phyloP scores from a whole-genome alignment of 306 rosid species.

The Rosa rugosa region DNA sequence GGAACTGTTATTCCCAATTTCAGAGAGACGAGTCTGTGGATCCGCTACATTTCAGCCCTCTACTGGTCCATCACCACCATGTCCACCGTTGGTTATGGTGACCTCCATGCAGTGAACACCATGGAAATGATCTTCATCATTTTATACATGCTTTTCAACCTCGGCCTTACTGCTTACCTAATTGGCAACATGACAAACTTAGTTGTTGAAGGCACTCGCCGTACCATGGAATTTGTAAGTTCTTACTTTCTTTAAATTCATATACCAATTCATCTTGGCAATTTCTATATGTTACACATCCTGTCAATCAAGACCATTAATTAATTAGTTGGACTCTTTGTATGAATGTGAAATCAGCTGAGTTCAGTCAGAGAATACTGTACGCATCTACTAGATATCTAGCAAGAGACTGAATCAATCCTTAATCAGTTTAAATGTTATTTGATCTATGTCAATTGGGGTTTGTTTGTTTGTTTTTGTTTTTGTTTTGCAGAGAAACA shows the following conservation, averaged over 20 bases:
- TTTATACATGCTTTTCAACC: constrained; percentile 89
- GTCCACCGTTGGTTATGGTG: constrained; percentile 97
- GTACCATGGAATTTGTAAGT: constrained; percentile 93
- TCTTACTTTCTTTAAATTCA: not conserved
- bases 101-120: constrained; percentile 83
- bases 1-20: constrained; percentile 71
- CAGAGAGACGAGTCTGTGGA: constrained; percentile 58
- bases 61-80: constrained; percentile 96
- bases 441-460: not conserved
- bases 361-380: not conserved
- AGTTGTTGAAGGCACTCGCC: constrained; percentile 93
- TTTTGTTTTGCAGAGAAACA: constrained; percentile 55
- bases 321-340: no score
- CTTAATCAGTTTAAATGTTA: not conserved
- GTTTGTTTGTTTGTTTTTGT: not conserved
- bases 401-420: not conserved
- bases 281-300: not conserved
- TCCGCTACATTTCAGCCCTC: constrained; percentile 72
- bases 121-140: constrained; percentile 82
- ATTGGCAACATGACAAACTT: constrained; percentile 99
- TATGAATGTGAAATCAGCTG: not conserved
- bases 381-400: not conserved
- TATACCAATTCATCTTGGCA: not conserved
- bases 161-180: constrained; percentile 89
- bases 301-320: not conserved